Evolutionary conservation across 2,329 filamentous ascomycete genomes (phyloP), one percentile per base, ranked within the genome.

Genomic region (Ascochyta lentis): DNA sequence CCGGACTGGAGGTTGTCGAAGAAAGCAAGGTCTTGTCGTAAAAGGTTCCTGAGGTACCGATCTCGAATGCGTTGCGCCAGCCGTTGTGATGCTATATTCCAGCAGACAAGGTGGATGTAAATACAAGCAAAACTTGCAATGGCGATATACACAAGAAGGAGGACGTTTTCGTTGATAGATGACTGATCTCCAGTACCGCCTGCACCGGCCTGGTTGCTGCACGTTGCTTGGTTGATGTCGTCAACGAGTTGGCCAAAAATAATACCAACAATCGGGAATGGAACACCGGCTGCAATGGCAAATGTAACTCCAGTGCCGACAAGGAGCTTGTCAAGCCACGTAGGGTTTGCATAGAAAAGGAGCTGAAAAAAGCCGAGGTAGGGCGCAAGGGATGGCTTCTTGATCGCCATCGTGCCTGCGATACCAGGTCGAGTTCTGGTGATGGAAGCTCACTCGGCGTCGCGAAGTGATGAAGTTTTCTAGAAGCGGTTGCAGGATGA

Each of bases 211-310:
- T 67, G 56, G 35, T 74, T 68, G 55, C 73, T 71, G 68, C 84
- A 87, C n/a, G 83, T 81, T 19, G 83, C 82, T 12, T 76, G 72
- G 65, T 87, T 87, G 66, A 89, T 78, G 56, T 84, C 78, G 66
- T 89, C 84, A 58, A 89, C 79, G 6, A 89, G 81, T 70, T 87
- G 77, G 51, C 86, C 85, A 63, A 89, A 89, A 49, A 89, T 77
- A 56, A 89, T 84, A 48, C 83, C 86, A 66, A 88, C 83, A 19
- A 89, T 76, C 13, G 86, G 86, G 53, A 88, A 86, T 0, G 86
- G 86, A 4, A 85, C 79, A 42, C 86, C 86, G n/a, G 85, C 81
- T 24, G 80, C 83, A 40, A 84, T 82, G 49, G 84, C 81, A 49
- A 77, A 76, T 24, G 82, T 41, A 52, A 70, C 60, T 45, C 80